Evolutionary conservation across 805 yeast genomes (phyloP).

Genomic region (Blastobotrys americana): DNA sequence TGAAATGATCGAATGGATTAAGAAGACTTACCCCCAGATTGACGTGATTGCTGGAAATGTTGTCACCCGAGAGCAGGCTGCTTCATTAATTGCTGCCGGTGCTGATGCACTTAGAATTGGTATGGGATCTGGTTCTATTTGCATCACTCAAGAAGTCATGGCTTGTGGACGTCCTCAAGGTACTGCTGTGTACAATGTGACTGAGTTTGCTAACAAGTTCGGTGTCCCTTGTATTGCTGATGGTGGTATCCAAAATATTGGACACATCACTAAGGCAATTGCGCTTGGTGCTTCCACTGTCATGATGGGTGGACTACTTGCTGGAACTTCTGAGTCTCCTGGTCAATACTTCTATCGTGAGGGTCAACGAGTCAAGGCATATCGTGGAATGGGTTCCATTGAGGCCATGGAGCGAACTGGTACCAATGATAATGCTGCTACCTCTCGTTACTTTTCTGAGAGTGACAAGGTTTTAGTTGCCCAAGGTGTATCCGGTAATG

Average conservation of each 20-base stretch:
- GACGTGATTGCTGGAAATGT: constrained; percentile 97
- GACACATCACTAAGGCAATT: constrained; percentile 94
- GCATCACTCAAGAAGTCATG: constrained; percentile 99
- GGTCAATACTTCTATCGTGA: constrained; percentile 97
- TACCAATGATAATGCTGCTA: constrained; percentile 88
- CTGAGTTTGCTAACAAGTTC: constrained; percentile 87
- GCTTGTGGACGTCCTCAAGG: constrained; percentile 99
- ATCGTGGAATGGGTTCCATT: constrained; percentile 99
- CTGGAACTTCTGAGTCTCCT: constrained; percentile 97
- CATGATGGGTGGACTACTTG: constrained; percentile 99
- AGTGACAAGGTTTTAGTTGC: constrained; percentile 93
- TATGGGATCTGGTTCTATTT: constrained; percentile 99
- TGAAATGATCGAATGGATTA: constrained; percentile 89
- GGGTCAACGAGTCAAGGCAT: constrained; percentile 93
- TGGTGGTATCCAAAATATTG: constrained; percentile 98
- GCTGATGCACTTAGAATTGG: constrained; percentile 98
- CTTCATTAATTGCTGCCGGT: constrained; percentile 87
- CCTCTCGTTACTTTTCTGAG: constrained; percentile 97
- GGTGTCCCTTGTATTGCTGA: constrained; percentile 99
- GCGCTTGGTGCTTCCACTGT: constrained; percentile 95
- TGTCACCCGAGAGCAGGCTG: constrained; percentile 98
- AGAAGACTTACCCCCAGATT: constrained; percentile 66
- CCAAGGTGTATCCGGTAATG: constrained; percentile 97
- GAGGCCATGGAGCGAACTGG: constrained; percentile 96
- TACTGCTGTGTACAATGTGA: constrained; percentile 92